Conservation (phyloP, 1,139 yeast genomes). For the Debaryomyces singareniensis region DNA sequence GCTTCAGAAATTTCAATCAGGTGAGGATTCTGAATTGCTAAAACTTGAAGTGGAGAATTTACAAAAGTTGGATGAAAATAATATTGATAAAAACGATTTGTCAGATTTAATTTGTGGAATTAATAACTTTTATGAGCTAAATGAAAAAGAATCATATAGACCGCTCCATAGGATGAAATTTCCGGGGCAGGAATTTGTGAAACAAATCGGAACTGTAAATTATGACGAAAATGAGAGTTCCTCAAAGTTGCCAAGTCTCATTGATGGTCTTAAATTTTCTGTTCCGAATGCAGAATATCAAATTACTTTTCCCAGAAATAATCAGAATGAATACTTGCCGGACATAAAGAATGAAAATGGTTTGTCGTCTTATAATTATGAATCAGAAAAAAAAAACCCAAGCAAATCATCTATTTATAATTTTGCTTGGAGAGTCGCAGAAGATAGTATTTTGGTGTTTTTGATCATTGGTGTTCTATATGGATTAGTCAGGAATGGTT, state of each 20-base stretch:
- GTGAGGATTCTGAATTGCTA: conserved; percentile 3
- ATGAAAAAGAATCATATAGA: conserved; percentile 28
- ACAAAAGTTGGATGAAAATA: too few relatives aligned
- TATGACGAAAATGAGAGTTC: conserved; percentile 2
- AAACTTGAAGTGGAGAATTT: too few relatives aligned
- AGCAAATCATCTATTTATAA: not conserved
- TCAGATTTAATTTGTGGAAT: conserved; percentile 45
- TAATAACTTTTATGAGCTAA: conserved; percentile 35
- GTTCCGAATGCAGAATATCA: conserved; percentile 5
- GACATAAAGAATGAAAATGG: not conserved
- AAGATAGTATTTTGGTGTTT: not conserved
- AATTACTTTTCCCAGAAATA: not conserved
- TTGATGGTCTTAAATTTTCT: conserved; percentile 35
- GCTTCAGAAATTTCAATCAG: conserved; percentile 19
- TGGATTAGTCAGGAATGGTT: not conserved
- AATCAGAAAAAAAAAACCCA: not conserved
- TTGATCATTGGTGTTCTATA: not conserved
- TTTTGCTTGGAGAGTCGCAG: too few relatives aligned
- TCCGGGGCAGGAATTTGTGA: not conserved
- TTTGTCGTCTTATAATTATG: not conserved
- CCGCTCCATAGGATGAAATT: conserved; percentile 28
- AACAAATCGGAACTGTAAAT: conserved; percentile 1
- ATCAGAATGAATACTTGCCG: not conserved
- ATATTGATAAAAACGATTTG: too few relatives aligned
- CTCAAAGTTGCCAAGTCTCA: conserved; percentile 18